phyloP scores from a whole-genome alignment of 2,329 filamentous ascomycete genomes.

The Fusarium fracticaudum region DNA sequence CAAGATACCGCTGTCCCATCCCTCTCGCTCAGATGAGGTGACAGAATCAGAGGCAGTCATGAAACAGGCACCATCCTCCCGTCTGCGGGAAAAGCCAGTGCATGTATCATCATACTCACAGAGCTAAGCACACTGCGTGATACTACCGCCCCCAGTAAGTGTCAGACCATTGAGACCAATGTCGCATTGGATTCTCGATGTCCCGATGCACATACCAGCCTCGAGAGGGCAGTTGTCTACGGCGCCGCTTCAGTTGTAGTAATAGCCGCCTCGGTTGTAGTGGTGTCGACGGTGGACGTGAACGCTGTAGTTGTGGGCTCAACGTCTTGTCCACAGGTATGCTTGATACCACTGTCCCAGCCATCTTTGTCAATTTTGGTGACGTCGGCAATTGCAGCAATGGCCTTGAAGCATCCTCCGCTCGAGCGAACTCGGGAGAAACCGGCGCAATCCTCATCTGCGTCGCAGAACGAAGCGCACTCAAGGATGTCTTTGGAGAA shows the following conservation, averaged over 20 bases:
- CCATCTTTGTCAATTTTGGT: background rate
- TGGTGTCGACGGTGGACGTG: background rate
- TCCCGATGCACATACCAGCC: background rate
- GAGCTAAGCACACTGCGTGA: background rate
- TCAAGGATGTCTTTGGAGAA: background rate
- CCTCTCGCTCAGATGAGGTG: background rate
- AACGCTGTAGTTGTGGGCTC: background rate
- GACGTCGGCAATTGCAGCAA: background rate
- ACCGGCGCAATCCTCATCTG: background rate
- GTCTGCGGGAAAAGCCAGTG: background rate
- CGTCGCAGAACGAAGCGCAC: background rate
- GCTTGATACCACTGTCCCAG: background rate
- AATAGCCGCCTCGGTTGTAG: background rate
- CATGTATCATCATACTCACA: rapidly evolving
- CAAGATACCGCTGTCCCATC: background rate
- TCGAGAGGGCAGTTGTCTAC: background rate
- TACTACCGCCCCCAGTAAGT: background rate
- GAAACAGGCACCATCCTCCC: background rate
- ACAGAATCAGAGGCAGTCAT: background rate
- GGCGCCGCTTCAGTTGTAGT: background rate
- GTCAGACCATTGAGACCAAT: background rate
- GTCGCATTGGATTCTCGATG: background rate
- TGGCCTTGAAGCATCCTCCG: background rate
- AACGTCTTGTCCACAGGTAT: rapidly evolving
- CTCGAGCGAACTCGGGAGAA: background rate